Conservation (phyloP, 495 filamentous ascomycete species). For the Aspergillus diversus region DNA sequence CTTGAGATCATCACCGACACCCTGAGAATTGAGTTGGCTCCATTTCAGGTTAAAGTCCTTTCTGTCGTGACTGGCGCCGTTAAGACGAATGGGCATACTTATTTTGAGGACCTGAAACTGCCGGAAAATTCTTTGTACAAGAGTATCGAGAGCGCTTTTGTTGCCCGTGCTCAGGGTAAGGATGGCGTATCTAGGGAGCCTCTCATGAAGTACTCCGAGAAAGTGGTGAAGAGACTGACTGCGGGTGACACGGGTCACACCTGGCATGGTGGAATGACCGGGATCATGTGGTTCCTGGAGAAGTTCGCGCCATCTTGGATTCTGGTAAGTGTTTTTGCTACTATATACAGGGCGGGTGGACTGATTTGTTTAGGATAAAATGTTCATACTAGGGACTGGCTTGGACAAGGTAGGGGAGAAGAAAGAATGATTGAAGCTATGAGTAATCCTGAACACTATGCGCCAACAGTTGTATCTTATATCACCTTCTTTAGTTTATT, state of each 20-base stretch:
- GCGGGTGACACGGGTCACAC: slow-evolving; percentile 13
- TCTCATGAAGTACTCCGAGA: slow-evolving; percentile 21
- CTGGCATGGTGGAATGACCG: slow-evolving; percentile 22
- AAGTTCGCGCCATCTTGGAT: slow-evolving; percentile 8
- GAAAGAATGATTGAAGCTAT: background rate
- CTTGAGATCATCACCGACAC: slow-evolving; percentile 46
- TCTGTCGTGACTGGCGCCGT: slow-evolving; percentile 30
- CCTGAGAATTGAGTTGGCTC: slow-evolving; percentile 56
- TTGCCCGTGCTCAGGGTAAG: slow-evolving; percentile 12
- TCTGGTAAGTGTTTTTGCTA: background rate
- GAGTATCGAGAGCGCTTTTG: slow-evolving; percentile 24
- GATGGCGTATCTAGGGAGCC: slow-evolving; percentile 19
- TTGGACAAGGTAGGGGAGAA: slow-evolving; percentile 1
- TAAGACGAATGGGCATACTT: slow-evolving; percentile 11
- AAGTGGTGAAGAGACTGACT: slow-evolving; percentile 15
- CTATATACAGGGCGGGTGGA: background rate
- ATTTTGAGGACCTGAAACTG: slow-evolving; percentile 15
- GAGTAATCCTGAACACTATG: too few species aligned
- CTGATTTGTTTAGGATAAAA: slow-evolving; percentile 2
- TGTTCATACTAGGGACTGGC: background rate
- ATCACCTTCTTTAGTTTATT: too few species aligned
- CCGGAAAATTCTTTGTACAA: slow-evolving; percentile 24
- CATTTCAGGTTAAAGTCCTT: slow-evolving; percentile 38
- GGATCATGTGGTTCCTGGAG: background rate
- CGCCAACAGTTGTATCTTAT: too few species aligned